Evolutionary conservation across 169 alveolate species (phyloP), one percentile per base, ranked within the genome.

Genomic region (Plasmodium vinckei): DNA sequence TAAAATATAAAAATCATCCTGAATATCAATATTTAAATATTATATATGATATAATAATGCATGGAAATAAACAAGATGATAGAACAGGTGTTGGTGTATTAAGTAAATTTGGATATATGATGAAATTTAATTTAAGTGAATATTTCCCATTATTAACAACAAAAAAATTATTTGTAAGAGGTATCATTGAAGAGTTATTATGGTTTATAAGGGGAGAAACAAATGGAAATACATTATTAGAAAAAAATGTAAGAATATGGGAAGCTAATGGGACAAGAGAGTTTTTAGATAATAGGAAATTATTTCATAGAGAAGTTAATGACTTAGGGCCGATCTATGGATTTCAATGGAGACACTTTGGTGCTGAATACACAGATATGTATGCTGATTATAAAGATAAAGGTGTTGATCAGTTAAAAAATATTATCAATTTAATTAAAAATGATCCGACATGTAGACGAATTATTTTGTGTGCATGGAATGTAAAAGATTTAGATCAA

Each of bases 311-410:
- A 57, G 99, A 97, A 87, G 99, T 95, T 64, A 97, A 98, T 64
- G 99, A 98, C 72, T 89, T 98, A 47, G 98, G 99, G n/a, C 99
- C 99, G 4, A 97, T 98, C 73, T 97, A 98, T 91, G 99, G 99
- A 54, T 98, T 98, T 94, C 99, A 98, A 91, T 97, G 99, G 99
- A 91, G 99, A 39, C 99, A 98, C 75, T 98, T 97, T 68, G 99
- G 99, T 9, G 99, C 99, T 13, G 97, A 96, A 72, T 98, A 97
- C 92, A 87, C 90, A 44, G 95, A 96, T 77, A 94, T 95, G 97
- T 94, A 97, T 89, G 92, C 95, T 25, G 97, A 98, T 77, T 82
- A 51, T 72, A 86, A 93, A 47, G 98, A 98, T 9, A 86, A 96
- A 88, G 99, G 99, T 0, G 96, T 98, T 17, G 99, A 98, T 87